Conservation (phyloP, 1,284 basidiomycete genomes). For the Bondarzewia mesenterica region DNA sequence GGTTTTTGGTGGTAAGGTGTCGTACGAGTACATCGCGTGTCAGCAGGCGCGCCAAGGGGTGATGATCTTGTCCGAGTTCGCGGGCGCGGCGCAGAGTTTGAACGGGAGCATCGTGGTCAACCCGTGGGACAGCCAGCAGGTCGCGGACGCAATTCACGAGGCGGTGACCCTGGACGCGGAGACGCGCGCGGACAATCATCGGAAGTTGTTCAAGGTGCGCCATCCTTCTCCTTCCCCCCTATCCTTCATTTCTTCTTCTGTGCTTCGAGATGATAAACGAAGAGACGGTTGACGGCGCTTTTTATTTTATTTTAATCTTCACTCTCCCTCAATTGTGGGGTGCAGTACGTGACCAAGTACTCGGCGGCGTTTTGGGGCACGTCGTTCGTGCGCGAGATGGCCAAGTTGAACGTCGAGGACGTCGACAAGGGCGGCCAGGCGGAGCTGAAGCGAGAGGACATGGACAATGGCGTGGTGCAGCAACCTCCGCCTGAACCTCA, state of each 20-base stretch:
- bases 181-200: conserved; percentile 82
- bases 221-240: conserved; percentile 7
- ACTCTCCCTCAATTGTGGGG: neutral
- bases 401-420: conserved; percentile 23
- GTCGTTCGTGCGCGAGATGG: conserved; percentile 83
- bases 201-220: conserved; percentile 75
- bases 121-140: conserved; percentile 93
- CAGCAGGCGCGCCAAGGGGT: conserved; percentile 90
- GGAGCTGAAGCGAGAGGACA: conserved; percentile 17
- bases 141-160: conserved; percentile 92
- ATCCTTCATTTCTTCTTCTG: conserved; percentile 1
- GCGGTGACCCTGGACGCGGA: conserved; percentile 86
- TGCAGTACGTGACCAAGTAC: conserved; percentile 85
- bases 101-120: conserved; percentile 94
- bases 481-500: no score
- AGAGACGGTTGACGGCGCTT: no score
- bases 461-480: no score
- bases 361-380: conserved; percentile 90
- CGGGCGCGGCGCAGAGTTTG: conserved; percentile 92
- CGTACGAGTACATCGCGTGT: conserved; percentile 97
- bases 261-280: no score
- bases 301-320: conserved; percentile 10
- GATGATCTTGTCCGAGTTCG: conserved; percentile 98
- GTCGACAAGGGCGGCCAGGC: conserved; percentile 33
- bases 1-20: conserved; percentile 55